Evolutionary conservation across 2,329 filamentous ascomycete genomes (phyloP).

Genomic region (Cytospora leucostoma): DNA sequence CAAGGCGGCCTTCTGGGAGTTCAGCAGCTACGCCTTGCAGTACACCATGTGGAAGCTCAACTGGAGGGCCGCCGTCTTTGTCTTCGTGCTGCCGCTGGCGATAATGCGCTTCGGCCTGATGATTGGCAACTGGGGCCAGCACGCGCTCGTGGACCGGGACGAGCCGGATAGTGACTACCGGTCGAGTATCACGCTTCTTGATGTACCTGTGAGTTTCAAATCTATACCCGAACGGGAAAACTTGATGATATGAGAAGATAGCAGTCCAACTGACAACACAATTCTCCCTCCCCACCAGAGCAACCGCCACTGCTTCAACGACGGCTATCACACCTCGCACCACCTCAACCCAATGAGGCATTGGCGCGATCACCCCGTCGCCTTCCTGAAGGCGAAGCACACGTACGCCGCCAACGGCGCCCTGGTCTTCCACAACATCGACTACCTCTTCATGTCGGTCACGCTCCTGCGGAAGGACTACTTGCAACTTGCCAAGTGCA

Average conservation of each 20-base stretch:
- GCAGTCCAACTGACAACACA: not conserved
- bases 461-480: slow-evolving; percentile 72
- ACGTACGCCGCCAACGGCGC: slow-evolving; percentile 68
- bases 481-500: slow-evolving; percentile 63
- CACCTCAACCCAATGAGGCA: slow-evolving; percentile 77
- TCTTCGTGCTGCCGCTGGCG: slow-evolving; percentile 65
- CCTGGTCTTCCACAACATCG: slow-evolving; percentile 78
- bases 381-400: slow-evolving; percentile 70
- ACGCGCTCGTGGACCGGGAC: slow-evolving; percentile 74
- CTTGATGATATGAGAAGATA: not conserved
- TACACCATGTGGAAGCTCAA: slow-evolving; percentile 54
- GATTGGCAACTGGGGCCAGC: slow-evolving; percentile 84
- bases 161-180: slow-evolving; percentile 77
- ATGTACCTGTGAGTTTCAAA: slow-evolving; percentile 66
- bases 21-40: slow-evolving; percentile 55
- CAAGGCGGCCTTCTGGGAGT: slow-evolving; percentile 63
- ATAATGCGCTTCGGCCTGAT: slow-evolving; percentile 71
- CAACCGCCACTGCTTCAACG: slow-evolving; percentile 81
- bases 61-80: slow-evolving; percentile 60
- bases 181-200: slow-evolving; percentile 77
- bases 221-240: not conserved
- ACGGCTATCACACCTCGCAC: slow-evolving; percentile 80
- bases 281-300: slow-evolving; percentile 50
- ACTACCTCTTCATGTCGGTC: slow-evolving; percentile 76
- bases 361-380: slow-evolving; percentile 77